phyloP scores from a whole-genome alignment of 2,329 filamentous ascomycete genomes.

The Simplicillium aogashimaense region DNA sequence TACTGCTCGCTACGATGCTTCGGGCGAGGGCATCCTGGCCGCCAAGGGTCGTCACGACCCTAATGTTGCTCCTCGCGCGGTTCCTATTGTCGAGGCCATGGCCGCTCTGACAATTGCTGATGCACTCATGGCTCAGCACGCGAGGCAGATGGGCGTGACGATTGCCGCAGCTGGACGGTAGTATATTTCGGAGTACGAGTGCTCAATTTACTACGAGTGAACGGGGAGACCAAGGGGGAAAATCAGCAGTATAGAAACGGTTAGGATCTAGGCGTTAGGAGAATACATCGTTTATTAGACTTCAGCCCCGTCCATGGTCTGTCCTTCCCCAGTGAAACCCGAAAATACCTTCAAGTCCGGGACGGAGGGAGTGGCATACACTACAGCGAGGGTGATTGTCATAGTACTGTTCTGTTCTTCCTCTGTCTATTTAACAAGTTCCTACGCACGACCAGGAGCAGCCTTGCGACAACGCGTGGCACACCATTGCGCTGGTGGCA shows the following conservation, averaged over 20 bases:
- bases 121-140: constrained; percentile 73
- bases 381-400: too few species aligned
- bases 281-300: constrained; percentile 13
- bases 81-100: constrained; percentile 89
- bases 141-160: constrained; percentile 32
- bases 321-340: constrained; percentile 11
- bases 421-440: too few species aligned
- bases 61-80: constrained; percentile 79
- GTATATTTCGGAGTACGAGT: not conserved
- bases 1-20: constrained; percentile 70
- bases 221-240: constrained; percentile 8
- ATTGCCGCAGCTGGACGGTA: constrained; percentile 6
- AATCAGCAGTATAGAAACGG: constrained; percentile 12
- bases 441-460: too few species aligned
- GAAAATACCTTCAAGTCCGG: constrained; percentile 10
- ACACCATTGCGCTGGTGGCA: too few species aligned
- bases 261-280: constrained; percentile 12
- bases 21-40: constrained; percentile 62
- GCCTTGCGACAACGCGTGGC: too few species aligned
- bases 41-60: constrained; percentile 94
- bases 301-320: constrained; percentile 12
- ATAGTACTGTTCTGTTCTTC: too few species aligned
- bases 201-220: constrained; percentile 10
- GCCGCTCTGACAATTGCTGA: constrained; percentile 81
- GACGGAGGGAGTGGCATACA: constrained; percentile 4